A percentile compares a stretch with the other conserved stretches of the same genome.
Conservation (phyloP, 306 rosid genomes). For the Senna siamea region DNA sequence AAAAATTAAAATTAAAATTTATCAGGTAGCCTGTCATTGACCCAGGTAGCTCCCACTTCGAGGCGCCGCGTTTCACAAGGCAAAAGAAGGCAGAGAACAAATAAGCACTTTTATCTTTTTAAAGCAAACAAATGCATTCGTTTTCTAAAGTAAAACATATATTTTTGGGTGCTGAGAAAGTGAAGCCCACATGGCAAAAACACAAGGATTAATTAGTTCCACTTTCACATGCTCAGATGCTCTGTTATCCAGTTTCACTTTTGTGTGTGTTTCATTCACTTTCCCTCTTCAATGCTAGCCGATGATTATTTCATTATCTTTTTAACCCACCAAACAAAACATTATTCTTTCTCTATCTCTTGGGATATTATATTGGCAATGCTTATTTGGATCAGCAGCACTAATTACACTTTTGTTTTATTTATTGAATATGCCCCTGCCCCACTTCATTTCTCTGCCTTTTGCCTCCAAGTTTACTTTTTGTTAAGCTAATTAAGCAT, state of each 20-base stretch:
- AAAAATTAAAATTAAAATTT: no score
- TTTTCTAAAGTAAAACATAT: no score
- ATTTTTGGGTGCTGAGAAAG: no score
- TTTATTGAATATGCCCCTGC: slow-evolving; percentile 31
- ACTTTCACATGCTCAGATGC: no score
- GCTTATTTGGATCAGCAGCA: slow-evolving; percentile 34
- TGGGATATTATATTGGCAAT: slow-evolving; percentile 31
- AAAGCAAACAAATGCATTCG: slow-evolving; percentile 22
- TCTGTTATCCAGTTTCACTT: slow-evolving; percentile 45
- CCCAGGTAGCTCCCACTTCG: no score
- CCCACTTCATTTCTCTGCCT: slow-evolving; percentile 30
- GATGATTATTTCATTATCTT: slow-evolving; percentile 35
- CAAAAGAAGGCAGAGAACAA: neutral
- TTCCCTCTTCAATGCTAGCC: slow-evolving; percentile 43
- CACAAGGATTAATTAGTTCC: no score
- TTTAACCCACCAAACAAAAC: slow-evolving; percentile 38
- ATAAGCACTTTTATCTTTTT: slow-evolving; percentile 7
- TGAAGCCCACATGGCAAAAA: no score
- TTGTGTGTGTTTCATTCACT: slow-evolving; percentile 39
- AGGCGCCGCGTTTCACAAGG: slow-evolving; percentile 45
- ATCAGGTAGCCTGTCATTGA: no score
- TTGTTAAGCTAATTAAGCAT: neutral
- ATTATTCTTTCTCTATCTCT: slow-evolving; percentile 38
- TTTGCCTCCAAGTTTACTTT: slow-evolving; percentile 30
- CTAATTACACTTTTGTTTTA: slow-evolving; percentile 29